These are phyloP conservation scores for Senna tora DNA, from an alignment of 306 rosid genomes.

Conservation along the genomic window DNA sequence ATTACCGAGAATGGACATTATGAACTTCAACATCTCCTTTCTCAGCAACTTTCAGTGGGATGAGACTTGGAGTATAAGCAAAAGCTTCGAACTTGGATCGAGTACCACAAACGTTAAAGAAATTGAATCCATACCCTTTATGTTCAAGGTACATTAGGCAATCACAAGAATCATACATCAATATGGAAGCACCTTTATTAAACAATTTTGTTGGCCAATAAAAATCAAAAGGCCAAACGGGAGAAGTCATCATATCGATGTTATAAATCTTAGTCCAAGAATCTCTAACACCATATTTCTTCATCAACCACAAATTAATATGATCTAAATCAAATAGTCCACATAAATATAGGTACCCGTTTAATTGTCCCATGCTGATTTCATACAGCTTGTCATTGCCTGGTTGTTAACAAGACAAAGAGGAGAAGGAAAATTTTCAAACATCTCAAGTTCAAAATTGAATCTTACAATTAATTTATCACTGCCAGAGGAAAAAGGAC, in stretches of 20 bases:
- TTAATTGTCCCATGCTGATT: slow-evolving; percentile 18
- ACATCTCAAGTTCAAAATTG: slow-evolving; percentile 29
- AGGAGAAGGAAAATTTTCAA: slow-evolving; percentile 29
- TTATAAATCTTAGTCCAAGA: not conserved
- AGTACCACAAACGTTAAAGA: not conserved
- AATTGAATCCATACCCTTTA: too few relatives aligned
- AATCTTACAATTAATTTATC: not conserved
- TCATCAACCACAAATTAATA: too few relatives aligned
- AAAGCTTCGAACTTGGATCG: not conserved
- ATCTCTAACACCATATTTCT: slow-evolving; percentile 21
- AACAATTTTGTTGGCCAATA: not conserved
- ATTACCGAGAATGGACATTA: too few relatives aligned
- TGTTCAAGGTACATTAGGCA: not conserved
- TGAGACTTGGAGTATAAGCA: slow-evolving; percentile 9
- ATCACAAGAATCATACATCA: too few relatives aligned
- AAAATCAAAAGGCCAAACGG: not conserved
- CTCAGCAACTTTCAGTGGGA: not conserved
- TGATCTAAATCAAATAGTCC: too few relatives aligned
- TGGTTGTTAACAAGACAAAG: not conserved
- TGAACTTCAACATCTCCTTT: not conserved
- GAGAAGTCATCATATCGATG: too few relatives aligned
- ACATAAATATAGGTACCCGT: slow-evolving; percentile 2
- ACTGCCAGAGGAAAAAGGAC: not conserved
- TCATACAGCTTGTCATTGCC: not conserved
- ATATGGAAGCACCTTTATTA: not conserved